Base-by-base conservation (phyloP, 2,329 filamentous ascomycete species). In the Aspergillus ibericus region DNA sequence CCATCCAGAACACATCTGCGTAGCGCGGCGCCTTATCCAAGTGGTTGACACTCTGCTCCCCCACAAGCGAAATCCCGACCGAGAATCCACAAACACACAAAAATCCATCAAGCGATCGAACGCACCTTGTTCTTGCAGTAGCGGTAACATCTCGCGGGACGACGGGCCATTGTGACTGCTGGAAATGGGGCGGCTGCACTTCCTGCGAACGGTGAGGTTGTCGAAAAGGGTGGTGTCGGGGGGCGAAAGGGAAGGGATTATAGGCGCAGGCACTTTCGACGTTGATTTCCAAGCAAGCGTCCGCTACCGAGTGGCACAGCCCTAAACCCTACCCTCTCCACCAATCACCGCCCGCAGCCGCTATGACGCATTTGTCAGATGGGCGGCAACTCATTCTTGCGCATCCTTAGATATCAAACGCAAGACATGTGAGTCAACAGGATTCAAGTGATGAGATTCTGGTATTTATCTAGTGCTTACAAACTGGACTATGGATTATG, bases 41-140 rank as follows among this genome's bases (percentile, higher is more conserved):
- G 25, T 52, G 49, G 36, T 32, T 38, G 49, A 46, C 38, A 40
- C 25, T 42, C 38, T 54, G 42, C 49, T 42, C 42, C 58, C 66
- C 70, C 72, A 75, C 69, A 73, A 71, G 65, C 67, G 66, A 72
- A 55, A 62, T 58, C 57, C 62, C 60, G 51, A 58, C 50, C 52
- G 56, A 58, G 63, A 63, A 66, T 51, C 57, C 56, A 68, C 68
- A 70, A 63, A 68, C 62, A 68, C 60, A 58, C 64, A 61, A 63
- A 56, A 64, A 64, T 40, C 55, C 57, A 58, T 64, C 60, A 52
- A 58, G 53, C 51, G 10, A 59, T 66, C 64, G 59, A 34, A 62
- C 89, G 83, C 80, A 96, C 92, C 92, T 97, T 97, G 90, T 98
- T 99, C 92, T 99, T 99, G 93, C 95, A 99, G 91, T 99, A 99